Evolutionary conservation across 768 basidiomycete genomes (phyloP).

Genomic region (Infundibulicybe gibba): DNA sequence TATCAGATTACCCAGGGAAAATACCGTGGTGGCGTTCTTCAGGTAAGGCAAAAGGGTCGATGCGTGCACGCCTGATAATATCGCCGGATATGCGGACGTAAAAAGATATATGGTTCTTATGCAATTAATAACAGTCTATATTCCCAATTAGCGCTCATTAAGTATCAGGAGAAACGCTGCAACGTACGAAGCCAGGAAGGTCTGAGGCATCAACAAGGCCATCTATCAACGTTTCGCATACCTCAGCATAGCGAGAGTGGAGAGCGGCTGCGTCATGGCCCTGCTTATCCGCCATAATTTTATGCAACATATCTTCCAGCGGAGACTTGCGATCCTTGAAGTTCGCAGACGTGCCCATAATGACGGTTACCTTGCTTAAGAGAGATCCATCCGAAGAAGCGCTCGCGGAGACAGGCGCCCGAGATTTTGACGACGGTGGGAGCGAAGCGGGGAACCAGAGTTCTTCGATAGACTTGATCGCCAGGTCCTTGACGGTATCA

Average conservation of each 20-base stretch:
- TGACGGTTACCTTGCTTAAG: slow-evolving; percentile 67
- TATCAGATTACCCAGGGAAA: not conserved
- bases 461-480: slow-evolving; percentile 86
- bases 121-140: slow-evolving; percentile 77
- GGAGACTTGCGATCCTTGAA: slow-evolving; percentile 84
- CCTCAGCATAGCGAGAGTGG: slow-evolving; percentile 69
- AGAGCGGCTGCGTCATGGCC: slow-evolving; percentile 48
- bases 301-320: slow-evolving; percentile 81
- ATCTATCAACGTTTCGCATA: slow-evolving; percentile 85
- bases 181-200: slow-evolving; percentile 70
- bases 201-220: slow-evolving; percentile 85
- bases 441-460: slow-evolving; percentile 68
- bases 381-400: slow-evolving; percentile 42
- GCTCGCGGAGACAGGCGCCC: slow-evolving; percentile 18
- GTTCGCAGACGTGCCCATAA: slow-evolving; percentile 81
- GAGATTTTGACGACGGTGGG: slow-evolving; percentile 35
- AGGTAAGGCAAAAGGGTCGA: slow-evolving; percentile 87
- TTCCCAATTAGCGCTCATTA: slow-evolving; percentile 1
- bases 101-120: slow-evolving; percentile 84
- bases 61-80: slow-evolving; percentile 83
- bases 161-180: not conserved
- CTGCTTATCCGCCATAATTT: slow-evolving; percentile 75
- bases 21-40: slow-evolving; percentile 74
- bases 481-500: slow-evolving; percentile 91
- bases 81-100: slow-evolving; percentile 74